Evolutionary conservation across 441 rosid genomes (phyloP).

Genomic region (Gossypium laxum): DNA sequence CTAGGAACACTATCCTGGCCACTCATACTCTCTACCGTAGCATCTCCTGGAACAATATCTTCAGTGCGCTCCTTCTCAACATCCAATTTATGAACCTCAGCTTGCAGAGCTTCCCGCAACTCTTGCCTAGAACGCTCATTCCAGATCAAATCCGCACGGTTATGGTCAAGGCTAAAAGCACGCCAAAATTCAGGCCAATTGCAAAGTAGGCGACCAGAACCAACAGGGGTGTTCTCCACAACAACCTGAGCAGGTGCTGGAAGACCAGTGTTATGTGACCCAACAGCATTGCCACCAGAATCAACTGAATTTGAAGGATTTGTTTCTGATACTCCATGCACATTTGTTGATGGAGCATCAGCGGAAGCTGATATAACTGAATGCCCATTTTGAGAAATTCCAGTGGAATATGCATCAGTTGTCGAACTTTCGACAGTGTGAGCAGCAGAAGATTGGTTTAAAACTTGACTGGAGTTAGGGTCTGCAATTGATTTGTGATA

Average conservation of each 20-base stretch:
- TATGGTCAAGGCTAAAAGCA: conserved; percentile 96
- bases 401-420: conserved; percentile 32
- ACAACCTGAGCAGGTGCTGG: conserved; percentile 99
- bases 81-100: conserved; percentile 93
- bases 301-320: conserved; percentile 37
- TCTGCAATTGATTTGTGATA: conserved; percentile 38
- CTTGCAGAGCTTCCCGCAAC: conserved; percentile 90
- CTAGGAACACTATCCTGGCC: conserved; percentile 76
- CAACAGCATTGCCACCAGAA: conserved; percentile 36
- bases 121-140: conserved; percentile 98
- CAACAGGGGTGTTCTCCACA: conserved; percentile 85
- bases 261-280: conserved; percentile 45
- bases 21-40: conserved; percentile 36
- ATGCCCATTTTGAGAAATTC: conserved; percentile 47
- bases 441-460: conserved; percentile 27
- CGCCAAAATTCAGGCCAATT: conserved; percentile 99
- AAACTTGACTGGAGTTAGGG: conserved; percentile 38
- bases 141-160: conserved; percentile 99
- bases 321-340: conserved; percentile 39
- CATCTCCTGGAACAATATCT: conserved; percentile 82
- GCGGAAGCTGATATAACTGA: conserved; percentile 30
- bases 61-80: conserved; percentile 95
- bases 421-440: conserved; percentile 43
- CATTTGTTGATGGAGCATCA: conserved; percentile 29
- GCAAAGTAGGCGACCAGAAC: conserved; percentile 87